A percentile compares a stretch with the other conserved stretches of the same genome.
Evolutionary conservation across 192 early-diverging fungal genomes (phyloP).

Genomic region (Podila epicladia): DNA sequence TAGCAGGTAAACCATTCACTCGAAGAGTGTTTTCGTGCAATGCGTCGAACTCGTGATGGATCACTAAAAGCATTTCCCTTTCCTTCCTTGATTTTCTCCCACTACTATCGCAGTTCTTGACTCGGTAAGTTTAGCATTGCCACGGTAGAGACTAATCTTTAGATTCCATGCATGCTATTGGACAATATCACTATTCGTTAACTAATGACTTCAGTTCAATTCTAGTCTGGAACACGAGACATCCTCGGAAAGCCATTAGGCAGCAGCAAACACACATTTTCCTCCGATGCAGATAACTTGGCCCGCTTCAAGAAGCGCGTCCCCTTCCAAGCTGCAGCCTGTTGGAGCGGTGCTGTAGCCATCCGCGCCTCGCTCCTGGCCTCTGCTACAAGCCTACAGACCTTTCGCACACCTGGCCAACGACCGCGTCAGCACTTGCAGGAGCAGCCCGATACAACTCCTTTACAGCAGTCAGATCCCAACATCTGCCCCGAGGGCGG

Average conservation of each 20-base stretch:
- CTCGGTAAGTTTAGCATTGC: background rate
- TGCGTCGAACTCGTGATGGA: too few relatives aligned
- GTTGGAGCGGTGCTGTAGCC: slow-evolving; percentile 24
- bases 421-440: background rate
- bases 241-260: slow-evolving; percentile 8
- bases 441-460: too few relatives aligned
- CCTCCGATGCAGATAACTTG: slow-evolving; percentile 9
- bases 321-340: slow-evolving; percentile 35
- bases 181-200: background rate
- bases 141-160: too few relatives aligned
- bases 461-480: background rate
- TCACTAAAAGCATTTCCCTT: too few relatives aligned
- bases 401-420: background rate
- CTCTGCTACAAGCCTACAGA: too few relatives aligned
- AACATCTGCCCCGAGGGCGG: background rate
- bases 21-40: too few relatives aligned
- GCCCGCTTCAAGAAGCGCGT: slow-evolving; percentile 18
- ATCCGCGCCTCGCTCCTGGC: background rate
- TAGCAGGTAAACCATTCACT: too few relatives aligned
- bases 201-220: background rate
- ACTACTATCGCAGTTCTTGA: too few relatives aligned
- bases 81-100: too few relatives aligned
- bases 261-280: background rate
- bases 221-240: slow-evolving; percentile 21
- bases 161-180: background rate